Evolutionary conservation across 2,329 filamentous ascomycete genomes (phyloP), one percentile per base, ranked within the genome.

Genomic region (Fusarium sp.): DNA sequence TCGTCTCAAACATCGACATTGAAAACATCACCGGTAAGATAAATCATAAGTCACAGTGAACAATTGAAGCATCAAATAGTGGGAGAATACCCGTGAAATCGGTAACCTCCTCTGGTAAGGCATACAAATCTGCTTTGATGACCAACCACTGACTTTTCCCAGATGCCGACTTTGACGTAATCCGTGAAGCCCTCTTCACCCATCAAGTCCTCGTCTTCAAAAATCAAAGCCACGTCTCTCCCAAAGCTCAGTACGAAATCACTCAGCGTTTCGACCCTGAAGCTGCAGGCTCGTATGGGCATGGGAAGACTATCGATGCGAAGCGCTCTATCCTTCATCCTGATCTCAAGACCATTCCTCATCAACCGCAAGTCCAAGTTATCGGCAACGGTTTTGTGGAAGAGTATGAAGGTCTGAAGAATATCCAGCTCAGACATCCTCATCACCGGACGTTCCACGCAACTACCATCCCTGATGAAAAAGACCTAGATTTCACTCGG

Each of bases 391-490:
- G 92, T 8, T 85, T 87, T 48, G 85, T 94, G 2, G 78, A 85
- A 2, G 85, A 87, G 32, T 94, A 93, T 73, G 91, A 94, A 76
- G 92, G 92, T 1, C 82, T 94, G 12, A 80, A 85, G 70, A 84
- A 94, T 76, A 86, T 94, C 67, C 87, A 82, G 34, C 85, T 94
- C 32, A 87, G 87, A 59, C 92, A 94, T 75, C 92, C 92, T 8
- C 92, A 94, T 75, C 92, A 94, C 82, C 86, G 86, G 62, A 93
- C 90, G 2, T 94, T 94, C 80, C 92, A 94, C 79, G 86, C 87
- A 55, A 87, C 88, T 8, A 77, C 82, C 22, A 87, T 94, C 67
- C 85, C 91, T 0, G 80, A 79, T 16, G 78, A 80, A 10, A 83
- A 86, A n/a, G 85, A 87, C 65, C 78, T 84, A 22, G 80, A 81